Evolutionary conservation across 371 early-diverging fungal species (phyloP).

Genomic region (Saksenaea vasiformis): DNA sequence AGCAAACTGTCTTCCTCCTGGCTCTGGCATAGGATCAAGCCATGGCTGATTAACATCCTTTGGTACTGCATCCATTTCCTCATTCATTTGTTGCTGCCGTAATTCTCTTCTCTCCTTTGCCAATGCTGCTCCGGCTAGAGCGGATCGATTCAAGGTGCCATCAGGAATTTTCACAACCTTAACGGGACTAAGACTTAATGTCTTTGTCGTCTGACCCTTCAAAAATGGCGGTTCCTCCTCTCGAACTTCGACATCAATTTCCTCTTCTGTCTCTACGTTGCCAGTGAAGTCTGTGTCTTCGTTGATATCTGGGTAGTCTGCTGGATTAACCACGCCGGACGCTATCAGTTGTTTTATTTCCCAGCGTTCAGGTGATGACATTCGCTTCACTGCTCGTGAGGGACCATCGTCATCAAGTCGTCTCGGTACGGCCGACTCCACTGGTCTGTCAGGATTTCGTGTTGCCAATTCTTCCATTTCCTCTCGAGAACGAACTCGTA

Average conservation of each 20-base stretch:
- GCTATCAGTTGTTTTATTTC: conserved; percentile 97
- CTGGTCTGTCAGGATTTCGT: conserved; percentile 71
- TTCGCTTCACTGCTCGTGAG: conserved; percentile 73
- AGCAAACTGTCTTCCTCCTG: conserved; percentile 86
- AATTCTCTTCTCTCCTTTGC: conserved; percentile 95
- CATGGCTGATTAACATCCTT: conserved; percentile 89
- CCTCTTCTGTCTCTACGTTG: conserved; percentile 88
- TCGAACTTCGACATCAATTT: conserved; percentile 93
- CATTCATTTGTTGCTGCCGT: conserved; percentile 83
- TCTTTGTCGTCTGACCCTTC: conserved; percentile 86
- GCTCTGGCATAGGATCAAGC: conserved; percentile 94
- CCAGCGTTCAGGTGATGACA: conserved; percentile 96
- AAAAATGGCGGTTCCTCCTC: conserved; percentile 96
- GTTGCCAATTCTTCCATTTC: conserved; percentile 66
- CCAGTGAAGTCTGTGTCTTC: conserved; percentile 75
- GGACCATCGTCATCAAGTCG: conserved; percentile 65
- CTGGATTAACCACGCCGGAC: conserved; percentile 85
- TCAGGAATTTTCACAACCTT: conserved; percentile 97
- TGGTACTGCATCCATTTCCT: conserved; percentile 87
- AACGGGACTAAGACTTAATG: conserved; percentile 89
- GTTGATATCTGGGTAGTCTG: conserved; percentile 86
- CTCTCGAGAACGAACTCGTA: conserved; percentile 47
- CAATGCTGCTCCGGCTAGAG: conserved; percentile 87
- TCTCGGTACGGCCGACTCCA: conserved; percentile 27
- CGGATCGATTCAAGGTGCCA: conserved; percentile 95